Percentiles rank a stretch among this genome's conserved stretches.
phyloP scores from a whole-genome alignment of 1,139 yeast genomes.

The Suhomyces atakaporum region DNA sequence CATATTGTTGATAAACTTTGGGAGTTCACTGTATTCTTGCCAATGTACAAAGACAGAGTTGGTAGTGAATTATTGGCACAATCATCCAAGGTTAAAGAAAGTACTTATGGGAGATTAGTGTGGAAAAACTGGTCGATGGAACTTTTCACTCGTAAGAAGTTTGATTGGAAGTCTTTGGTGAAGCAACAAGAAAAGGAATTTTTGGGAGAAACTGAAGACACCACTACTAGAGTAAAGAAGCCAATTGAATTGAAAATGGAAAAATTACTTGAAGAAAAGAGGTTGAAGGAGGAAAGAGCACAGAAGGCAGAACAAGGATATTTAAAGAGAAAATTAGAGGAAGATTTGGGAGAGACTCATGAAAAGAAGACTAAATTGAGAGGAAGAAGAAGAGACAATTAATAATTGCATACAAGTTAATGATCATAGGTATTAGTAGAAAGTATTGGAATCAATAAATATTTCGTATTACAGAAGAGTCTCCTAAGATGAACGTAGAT shows the following conservation, averaged over 20 bases:
- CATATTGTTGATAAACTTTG: conserved; percentile 86
- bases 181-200: conserved; percentile 68
- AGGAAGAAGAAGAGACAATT: conserved; percentile 12
- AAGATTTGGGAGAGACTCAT: conserved; percentile 13
- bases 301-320: conserved; percentile 15
- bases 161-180: conserved; percentile 77
- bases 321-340: conserved; percentile 21
- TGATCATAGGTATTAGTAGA: too few relatives aligned
- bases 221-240: conserved; percentile 28
- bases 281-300: conserved; percentile 28
- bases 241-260: conserved; percentile 51
- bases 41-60: conserved; percentile 83
- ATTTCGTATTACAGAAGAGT: too few relatives aligned
- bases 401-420: background rate
- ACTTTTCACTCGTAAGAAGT: conserved; percentile 66
- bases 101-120: conserved; percentile 84
- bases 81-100: conserved; percentile 72
- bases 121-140: conserved; percentile 97
- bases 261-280: conserved; percentile 37
- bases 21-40: conserved; percentile 73
- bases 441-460: too few relatives aligned
- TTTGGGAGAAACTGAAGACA: conserved; percentile 27
- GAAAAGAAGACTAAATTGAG: conserved; percentile 10
- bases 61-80: conserved; percentile 68
- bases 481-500: too few relatives aligned